Conservation (phyloP, 176 grass and related monocot genomes). For the Eragrostis nindensis region DNA sequence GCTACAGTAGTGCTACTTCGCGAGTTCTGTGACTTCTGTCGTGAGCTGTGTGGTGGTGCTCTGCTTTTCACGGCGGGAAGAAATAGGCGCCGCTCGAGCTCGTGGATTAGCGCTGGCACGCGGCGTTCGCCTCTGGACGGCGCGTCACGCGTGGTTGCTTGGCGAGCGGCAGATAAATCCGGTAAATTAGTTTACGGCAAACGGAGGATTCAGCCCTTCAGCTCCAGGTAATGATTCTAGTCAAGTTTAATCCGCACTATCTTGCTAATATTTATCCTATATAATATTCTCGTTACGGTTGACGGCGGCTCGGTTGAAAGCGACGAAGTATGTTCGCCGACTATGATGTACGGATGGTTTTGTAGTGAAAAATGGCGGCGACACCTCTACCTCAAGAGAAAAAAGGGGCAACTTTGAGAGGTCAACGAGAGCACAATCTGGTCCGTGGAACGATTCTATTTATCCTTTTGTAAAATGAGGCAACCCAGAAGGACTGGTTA, state of each 20-base stretch:
- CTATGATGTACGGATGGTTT: background rate
- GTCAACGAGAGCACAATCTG: no score
- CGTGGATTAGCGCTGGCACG: background rate
- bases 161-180: constrained; percentile 25
- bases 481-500: no score
- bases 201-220: background rate
- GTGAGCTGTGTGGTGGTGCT: background rate
- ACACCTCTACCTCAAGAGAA: no score
- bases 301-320: background rate
- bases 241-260: no score
- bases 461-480: no score
- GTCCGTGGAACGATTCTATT: no score
- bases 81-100: background rate
- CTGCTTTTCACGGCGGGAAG: background rate
- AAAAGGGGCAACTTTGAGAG: no score
- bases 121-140: background rate
- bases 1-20: no score
- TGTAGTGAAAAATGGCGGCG: no score
- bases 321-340: background rate
- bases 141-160: background rate
- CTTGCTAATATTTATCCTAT: no score
- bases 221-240: background rate
- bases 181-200: constrained; percentile 11
- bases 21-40: no score
- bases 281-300: background rate